phyloP scores from a whole-genome alignment of 1,284 basidiomycete genomes.

The Pholiota adiposa region DNA sequence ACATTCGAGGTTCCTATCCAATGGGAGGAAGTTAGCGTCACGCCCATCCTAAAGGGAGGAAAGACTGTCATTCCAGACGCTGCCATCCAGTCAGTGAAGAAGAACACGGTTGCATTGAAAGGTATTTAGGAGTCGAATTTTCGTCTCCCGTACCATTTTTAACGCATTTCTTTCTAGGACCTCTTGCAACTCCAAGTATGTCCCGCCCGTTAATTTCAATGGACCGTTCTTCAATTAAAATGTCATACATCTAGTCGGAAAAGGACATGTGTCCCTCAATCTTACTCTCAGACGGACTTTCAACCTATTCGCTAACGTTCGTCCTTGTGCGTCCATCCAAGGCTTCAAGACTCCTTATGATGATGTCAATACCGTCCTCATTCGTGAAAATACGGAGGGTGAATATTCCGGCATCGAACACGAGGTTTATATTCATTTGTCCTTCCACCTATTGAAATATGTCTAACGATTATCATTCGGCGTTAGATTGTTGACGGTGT shows the following conservation, averaged over 20 bases:
- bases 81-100: conserved; percentile 92
- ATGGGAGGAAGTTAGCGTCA: conserved; percentile 99
- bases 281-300: conserved; percentile 96
- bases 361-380: conserved; percentile 97
- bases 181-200: conserved; percentile 91
- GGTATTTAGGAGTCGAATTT: conserved; percentile 51
- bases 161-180: conserved; percentile 47
- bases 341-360: conserved; percentile 99
- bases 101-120: conserved; percentile 98
- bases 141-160: neutral
- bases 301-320: conserved; percentile 98
- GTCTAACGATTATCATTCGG: conserved; percentile 10
- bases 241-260: conserved; percentile 74
- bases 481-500: conserved; percentile 91
- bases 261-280: conserved; percentile 99
- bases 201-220: conserved; percentile 9
- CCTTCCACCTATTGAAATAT: neutral
- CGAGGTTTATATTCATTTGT: conserved; percentile 58
- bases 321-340: conserved; percentile 94
- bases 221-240: conserved; percentile 3
- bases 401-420: conserved; percentile 99
- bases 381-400: conserved; percentile 99
- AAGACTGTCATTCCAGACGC: conserved; percentile 96
- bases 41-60: conserved; percentile 91
- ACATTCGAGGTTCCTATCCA: conserved; percentile 83